Evolutionary conservation across 768 basidiomycete genomes (phyloP), one percentile per base, ranked within the genome.

Genomic region (Naematelia aurantialba): DNA sequence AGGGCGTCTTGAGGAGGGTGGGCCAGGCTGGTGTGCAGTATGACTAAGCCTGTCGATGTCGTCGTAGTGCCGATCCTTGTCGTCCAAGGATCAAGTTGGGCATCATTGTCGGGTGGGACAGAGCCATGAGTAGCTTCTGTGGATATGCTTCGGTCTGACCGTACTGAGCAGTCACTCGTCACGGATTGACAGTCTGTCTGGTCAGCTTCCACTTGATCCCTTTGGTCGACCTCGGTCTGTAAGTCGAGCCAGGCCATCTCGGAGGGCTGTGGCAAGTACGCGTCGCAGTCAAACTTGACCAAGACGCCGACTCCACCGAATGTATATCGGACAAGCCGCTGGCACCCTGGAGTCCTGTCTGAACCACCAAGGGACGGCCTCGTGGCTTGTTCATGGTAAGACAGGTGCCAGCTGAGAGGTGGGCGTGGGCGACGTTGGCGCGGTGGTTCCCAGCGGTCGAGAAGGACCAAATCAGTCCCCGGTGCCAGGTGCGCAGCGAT

Each of bases 231-330:
- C 8, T 39, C 34, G 8, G n/a, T n/a, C n/a, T n/a, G n/a, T n/a
- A n/a, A n/a, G n/a, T n/a, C n/a, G n/a, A n/a, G n/a, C n/a, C n/a
- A n/a, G n/a, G n/a, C n/a, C n/a, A n/a, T n/a, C n/a, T n/a, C n/a
- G n/a, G n/a, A n/a, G n/a, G n/a, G n/a, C n/a, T 30, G 19, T 10
- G 52, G 52, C 14, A 52, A 24, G 17, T 26, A 24, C 4, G 52
- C 27, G n/a, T 52, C 52, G 27, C 25, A 19, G 24, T 52, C 52
- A 34, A 52, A 52, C 4, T n/a, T 27, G 29, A 52, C 52, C 27
- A 52, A 39, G 17, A 52, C 19, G 14, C 21, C 30, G 3, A 52
- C 19, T 21, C 52, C 52, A 30, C 30, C 52, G 17, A 52, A 52
- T 12, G 29, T 24, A n/a, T 52, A 52, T 52, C 52, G 27, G 5